Conservation (phyloP, 345 rosid genomes). For the Clausena lansium region DNA sequence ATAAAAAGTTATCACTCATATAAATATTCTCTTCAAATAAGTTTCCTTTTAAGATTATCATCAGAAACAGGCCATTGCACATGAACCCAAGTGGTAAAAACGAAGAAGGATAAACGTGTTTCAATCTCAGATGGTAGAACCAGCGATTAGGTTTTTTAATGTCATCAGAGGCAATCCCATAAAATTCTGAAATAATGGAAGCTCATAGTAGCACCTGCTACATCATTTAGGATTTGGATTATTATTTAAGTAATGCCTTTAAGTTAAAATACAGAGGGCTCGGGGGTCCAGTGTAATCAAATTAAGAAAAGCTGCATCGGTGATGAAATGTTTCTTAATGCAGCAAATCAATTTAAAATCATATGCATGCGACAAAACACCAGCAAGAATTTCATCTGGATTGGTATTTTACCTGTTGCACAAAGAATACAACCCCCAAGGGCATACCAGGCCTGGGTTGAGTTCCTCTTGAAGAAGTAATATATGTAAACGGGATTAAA, state of each 20-base stretch:
- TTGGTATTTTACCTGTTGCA: constrained; percentile 70
- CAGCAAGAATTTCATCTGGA: constrained; percentile 1
- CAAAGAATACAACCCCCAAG: constrained; percentile 99
- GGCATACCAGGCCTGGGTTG: constrained; percentile 84
- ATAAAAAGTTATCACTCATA: background rate
- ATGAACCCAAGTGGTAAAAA: background rate
- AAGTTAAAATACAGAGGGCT: background rate
- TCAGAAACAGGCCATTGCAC: background rate
- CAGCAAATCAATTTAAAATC: background rate
- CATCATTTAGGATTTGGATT: background rate
- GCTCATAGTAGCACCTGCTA: background rate
- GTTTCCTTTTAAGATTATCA: background rate
- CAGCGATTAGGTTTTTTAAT: background rate
- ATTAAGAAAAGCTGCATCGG: background rate
- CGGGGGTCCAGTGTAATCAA: background rate
- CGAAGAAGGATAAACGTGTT: background rate
- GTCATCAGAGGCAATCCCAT: background rate
- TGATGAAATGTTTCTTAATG: background rate
- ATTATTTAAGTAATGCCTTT: background rate
- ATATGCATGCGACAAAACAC: background rate
- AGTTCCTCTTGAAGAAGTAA: constrained; percentile 84
- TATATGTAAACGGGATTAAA: constrained; percentile 91
- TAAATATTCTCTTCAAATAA: background rate
- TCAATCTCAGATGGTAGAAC: background rate
- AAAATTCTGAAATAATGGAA: background rate